Evolutionary conservation across 1,139 yeast species (phyloP).

Genomic region (Yamadazyma taylorii): DNA sequence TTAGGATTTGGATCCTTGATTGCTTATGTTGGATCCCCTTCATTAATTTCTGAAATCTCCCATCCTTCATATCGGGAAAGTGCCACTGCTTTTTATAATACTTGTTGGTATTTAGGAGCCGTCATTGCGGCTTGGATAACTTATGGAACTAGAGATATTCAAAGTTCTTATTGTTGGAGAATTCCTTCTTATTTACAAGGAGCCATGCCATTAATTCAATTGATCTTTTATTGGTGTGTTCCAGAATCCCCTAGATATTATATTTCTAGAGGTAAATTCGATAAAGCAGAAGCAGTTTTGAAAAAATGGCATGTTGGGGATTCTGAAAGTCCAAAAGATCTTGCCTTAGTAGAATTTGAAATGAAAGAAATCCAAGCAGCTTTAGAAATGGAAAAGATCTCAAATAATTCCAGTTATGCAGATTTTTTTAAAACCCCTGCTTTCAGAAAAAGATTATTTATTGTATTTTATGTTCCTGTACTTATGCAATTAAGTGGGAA

Average conservation of each 20-base stretch:
- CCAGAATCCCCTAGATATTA: constrained; percentile 52
- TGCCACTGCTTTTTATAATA: constrained; percentile 46
- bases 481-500: constrained; percentile 52
- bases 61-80: constrained; percentile 50
- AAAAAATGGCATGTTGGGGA: constrained; percentile 41
- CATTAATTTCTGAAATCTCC: constrained; percentile 40
- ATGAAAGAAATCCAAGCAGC: constrained; percentile 43
- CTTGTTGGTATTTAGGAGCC: constrained; percentile 53
- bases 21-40: constrained; percentile 36
- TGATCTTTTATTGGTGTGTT: constrained; percentile 28
- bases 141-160: constrained; percentile 24
- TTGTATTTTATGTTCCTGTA: constrained; percentile 30
- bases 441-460: constrained; percentile 46
- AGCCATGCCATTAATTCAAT: constrained; percentile 28
- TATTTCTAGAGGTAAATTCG: constrained; percentile 35
- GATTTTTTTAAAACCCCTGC: constrained; percentile 36
- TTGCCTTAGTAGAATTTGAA: constrained; percentile 41
- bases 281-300: constrained; percentile 40
- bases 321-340: constrained; percentile 20
- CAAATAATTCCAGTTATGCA: constrained; percentile 25
- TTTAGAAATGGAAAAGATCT: constrained; percentile 31
- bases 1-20: constrained; percentile 44
- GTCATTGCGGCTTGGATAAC: constrained; percentile 51
- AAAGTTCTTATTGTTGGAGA: constrained; percentile 38
- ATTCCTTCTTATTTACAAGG: constrained; percentile 49